Percentiles rank a stretch among this genome's conserved stretches.
Evolutionary conservation across 768 basidiomycete species (phyloP).

Genomic region (Goffeauzyma gilvescens): DNA sequence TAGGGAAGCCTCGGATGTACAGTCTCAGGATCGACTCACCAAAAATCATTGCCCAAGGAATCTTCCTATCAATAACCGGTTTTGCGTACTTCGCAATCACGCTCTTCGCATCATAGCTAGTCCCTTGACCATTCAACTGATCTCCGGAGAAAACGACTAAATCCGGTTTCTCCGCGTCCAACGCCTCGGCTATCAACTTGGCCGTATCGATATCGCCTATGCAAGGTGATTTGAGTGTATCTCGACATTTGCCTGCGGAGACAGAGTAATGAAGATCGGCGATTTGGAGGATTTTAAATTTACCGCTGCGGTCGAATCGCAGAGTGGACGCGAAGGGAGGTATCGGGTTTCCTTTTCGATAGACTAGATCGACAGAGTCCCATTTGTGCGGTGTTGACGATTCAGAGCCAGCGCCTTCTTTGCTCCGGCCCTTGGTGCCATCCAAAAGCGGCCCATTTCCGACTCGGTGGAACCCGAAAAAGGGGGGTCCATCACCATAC

Average conservation of each 20-base stretch:
- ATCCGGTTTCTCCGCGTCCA: conserved; percentile 71
- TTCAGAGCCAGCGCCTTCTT: too few species aligned
- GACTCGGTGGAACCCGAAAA: conserved; percentile 69
- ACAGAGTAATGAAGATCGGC: conserved; percentile 90
- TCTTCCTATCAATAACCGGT: conserved; percentile 50
- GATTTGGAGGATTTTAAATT: conserved; percentile 73
- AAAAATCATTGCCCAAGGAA: conserved; percentile 83
- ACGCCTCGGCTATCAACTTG: conserved; percentile 48
- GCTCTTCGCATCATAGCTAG: conserved; percentile 71
- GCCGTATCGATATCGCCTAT: conserved; percentile 60
- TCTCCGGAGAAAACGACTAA: conserved; percentile 84
- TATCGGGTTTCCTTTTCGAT: conserved; percentile 34
- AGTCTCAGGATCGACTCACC: conserved; percentile 28
- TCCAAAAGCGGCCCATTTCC: conserved; percentile 30
- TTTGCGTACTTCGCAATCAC: conserved; percentile 74
- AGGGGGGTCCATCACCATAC: conserved; percentile 63
- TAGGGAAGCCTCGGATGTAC: background rate
- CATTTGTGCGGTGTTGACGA: conserved; percentile 17
- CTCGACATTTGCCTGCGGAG: conserved; percentile 54
- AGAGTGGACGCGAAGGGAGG: conserved; percentile 56
- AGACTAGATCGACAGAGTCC: conserved; percentile 26
- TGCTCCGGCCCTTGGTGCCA: too few species aligned
- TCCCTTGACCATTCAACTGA: conserved; percentile 66
- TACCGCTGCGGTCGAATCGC: conserved; percentile 63
- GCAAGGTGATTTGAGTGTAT: conserved; percentile 42